These are phyloP conservation scores for Euphrasia confusa DNA, from an alignment of 257 asterid genomes.

Conservation along the genomic window DNA sequence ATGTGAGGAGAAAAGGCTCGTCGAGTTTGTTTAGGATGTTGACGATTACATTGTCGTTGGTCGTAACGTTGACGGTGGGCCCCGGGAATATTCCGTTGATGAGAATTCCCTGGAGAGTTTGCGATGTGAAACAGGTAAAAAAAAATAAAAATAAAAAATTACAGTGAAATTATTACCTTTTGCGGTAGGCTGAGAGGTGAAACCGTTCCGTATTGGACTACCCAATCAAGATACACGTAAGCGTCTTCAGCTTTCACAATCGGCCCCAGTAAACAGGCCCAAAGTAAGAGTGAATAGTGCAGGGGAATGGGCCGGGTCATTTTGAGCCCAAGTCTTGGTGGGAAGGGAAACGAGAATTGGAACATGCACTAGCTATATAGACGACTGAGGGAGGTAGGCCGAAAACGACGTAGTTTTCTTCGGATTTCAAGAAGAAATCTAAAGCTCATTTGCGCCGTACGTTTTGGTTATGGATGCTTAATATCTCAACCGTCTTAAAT, in stretches of 20 bases:
- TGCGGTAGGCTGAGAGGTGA: conserved; percentile 71
- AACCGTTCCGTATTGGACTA: conserved; percentile 45
- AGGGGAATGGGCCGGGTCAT: conserved; percentile 39
- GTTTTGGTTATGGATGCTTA: conserved; percentile 48
- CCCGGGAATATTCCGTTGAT: conserved; percentile 83
- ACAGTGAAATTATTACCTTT: conserved; percentile 39
- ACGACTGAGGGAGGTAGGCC: too few species aligned
- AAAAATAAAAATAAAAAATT: neutral
- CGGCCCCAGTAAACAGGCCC: conserved; percentile 33
- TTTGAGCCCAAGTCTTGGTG: conserved; percentile 2
- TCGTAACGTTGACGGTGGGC: conserved; percentile 51
- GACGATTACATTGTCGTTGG: conserved; percentile 65
- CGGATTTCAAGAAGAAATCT: conserved; percentile 41
- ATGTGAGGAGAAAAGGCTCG: conserved; percentile 72
- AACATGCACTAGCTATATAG: too few species aligned
- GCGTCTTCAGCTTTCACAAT: conserved; percentile 58
- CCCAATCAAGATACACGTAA: conserved; percentile 47
- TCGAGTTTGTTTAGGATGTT: conserved; percentile 55
- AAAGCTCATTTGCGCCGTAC: conserved; percentile 49
- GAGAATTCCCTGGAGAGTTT: conserved; percentile 61
- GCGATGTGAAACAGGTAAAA: neutral
- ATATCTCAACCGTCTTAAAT: conserved; percentile 20
- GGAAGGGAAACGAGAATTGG: neutral
- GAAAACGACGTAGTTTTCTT: too few species aligned
- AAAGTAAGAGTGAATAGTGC: conserved; percentile 32